phyloP scores from a whole-genome alignment of 2,329 filamentous ascomycete species.

The Bimuria novae-zelandiae region DNA sequence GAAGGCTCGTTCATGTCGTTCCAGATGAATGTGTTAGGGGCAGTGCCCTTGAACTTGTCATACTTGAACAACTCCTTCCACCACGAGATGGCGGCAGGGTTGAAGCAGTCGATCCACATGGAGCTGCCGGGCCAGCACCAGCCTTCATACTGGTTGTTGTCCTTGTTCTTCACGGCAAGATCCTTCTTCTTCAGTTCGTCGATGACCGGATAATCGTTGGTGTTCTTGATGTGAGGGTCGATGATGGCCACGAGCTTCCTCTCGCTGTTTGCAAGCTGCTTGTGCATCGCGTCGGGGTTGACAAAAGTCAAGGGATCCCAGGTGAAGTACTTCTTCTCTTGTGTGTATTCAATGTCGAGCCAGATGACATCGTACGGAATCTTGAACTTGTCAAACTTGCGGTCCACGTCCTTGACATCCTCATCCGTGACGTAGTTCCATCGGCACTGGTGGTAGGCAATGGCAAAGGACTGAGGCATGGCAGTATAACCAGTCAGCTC shows the following conservation, averaged over 20 bases:
- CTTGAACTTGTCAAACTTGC: constrained; percentile 91
- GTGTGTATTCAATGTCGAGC: constrained; percentile 97
- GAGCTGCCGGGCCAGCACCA: constrained; percentile 99
- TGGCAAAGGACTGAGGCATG: constrained; percentile 87
- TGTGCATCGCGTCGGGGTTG: constrained; percentile 83
- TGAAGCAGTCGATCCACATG: constrained; percentile 96
- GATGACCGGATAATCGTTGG: constrained; percentile 74
- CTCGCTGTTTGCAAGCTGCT: constrained; percentile 82
- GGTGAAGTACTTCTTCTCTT: constrained; percentile 97
- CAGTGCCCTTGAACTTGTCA: constrained; percentile 81
- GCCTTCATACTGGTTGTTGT: constrained; percentile 85
- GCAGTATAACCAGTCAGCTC: constrained; percentile 91
- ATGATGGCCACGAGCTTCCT: constrained; percentile 94
- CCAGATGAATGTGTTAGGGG: constrained; percentile 91
- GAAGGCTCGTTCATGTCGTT: constrained; percentile 99
- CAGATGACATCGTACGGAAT: constrained; percentile 99
- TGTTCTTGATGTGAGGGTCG: constrained; percentile 97
- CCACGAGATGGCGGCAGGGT: constrained; percentile 87
- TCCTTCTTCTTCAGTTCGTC: constrained; percentile 83
- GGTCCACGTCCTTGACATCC: constrained; percentile 94
- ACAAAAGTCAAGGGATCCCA: constrained; percentile 91
- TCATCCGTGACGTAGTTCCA: constrained; percentile 99
- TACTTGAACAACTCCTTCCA: constrained; percentile 91
- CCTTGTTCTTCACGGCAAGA: constrained; percentile 86
- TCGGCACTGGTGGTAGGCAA: constrained; percentile 95